Percentiles rank a stretch among this genome's conserved stretches.
Evolutionary conservation across 495 filamentous ascomycete genomes (phyloP).

Genomic region (Trypethelium eluteriae): DNA sequence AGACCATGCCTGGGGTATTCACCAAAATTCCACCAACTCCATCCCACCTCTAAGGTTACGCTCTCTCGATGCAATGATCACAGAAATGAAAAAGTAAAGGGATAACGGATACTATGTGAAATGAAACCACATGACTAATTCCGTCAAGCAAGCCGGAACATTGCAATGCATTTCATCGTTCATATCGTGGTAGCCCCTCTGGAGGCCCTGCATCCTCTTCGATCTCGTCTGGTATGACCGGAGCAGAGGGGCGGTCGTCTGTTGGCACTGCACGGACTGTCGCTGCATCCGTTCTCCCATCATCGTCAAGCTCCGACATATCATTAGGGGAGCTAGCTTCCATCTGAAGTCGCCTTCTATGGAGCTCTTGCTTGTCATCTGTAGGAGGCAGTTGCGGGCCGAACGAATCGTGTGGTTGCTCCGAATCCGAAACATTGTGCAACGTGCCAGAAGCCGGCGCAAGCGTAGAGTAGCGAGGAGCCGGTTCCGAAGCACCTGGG

Average conservation of each 20-base stretch:
- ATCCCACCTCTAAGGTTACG: too few species aligned
- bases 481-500: not conserved
- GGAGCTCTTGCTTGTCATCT: constrained; percentile 85
- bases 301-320: constrained; percentile 43
- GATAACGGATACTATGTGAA: too few species aligned
- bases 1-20: not conserved
- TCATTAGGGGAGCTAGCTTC: constrained; percentile 63
- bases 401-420: constrained; percentile 17
- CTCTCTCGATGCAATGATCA: too few species aligned
- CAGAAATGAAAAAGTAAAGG: too few species aligned
- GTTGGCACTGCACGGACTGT: not conserved
- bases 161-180: not conserved
- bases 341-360: constrained; percentile 62
- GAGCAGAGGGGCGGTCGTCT: constrained; percentile 9
- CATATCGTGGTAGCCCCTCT: not conserved
- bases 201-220: not conserved
- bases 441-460: not conserved
- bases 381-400: constrained; percentile 19
- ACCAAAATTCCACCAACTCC: too few species aligned
- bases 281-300: constrained; percentile 9
- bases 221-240: not conserved
- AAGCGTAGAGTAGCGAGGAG: not conserved
- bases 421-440: constrained; percentile 19
- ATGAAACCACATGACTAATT: not conserved
- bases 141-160: not conserved